These are phyloP conservation scores for Kwoniella europaea DNA, from an alignment of 768 basidiomycete species.

Conservation along the genomic window DNA sequence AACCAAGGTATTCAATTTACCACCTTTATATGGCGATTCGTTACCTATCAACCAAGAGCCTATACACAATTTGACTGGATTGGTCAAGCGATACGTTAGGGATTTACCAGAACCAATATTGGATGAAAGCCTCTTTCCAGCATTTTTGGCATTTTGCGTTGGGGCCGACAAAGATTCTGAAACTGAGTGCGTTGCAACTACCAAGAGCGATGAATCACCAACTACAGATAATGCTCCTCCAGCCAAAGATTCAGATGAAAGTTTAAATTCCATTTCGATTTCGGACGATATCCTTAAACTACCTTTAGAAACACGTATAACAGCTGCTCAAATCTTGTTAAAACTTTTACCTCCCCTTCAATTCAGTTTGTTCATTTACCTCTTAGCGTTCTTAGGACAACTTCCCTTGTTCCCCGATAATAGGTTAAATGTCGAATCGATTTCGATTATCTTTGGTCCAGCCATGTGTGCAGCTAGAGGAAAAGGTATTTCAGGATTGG, in stretches of 20 bases:
- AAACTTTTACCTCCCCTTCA: constrained; percentile 64
- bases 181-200: background rate
- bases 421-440: constrained; percentile 61
- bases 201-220: background rate
- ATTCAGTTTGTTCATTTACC: constrained; percentile 74
- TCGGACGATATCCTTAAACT: constrained; percentile 19
- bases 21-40: constrained; percentile 48
- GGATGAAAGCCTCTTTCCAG: constrained; percentile 60
- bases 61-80: constrained; percentile 48
- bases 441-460: constrained; percentile 63
- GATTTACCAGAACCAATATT: constrained; percentile 63
- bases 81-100: constrained; percentile 62
- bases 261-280: background rate
- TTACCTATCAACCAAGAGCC: constrained; percentile 36
- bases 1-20: constrained; percentile 43
- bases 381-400: constrained; percentile 72
- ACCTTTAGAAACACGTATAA: constrained; percentile 51
- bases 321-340: constrained; percentile 63
- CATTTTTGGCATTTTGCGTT: constrained; percentile 62
- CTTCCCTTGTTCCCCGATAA: constrained; percentile 65
- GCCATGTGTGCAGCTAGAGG: constrained; percentile 52
- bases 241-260: background rate
- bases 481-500: constrained; percentile 45
- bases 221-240: background rate
- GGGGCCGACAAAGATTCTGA: constrained; percentile 1